Percentiles rank a stretch among this genome's conserved stretches.
phyloP scores from a whole-genome alignment of 192 early-diverging fungal species.

The Lobosporangium transversale region DNA sequence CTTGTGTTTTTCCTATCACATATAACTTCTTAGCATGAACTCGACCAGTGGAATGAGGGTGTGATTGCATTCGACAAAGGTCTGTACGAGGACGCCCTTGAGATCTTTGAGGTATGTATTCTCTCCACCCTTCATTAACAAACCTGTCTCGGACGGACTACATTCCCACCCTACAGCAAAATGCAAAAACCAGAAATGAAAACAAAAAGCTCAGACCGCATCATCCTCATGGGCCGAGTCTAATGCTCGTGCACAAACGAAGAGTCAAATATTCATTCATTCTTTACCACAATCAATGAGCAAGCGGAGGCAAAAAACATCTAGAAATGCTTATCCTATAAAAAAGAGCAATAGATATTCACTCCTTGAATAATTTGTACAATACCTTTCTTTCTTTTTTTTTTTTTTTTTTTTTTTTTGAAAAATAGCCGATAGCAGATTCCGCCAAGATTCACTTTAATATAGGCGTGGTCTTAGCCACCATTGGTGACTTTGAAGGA shows the following conservation, averaged over 20 bases:
- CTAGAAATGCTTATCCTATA: too few species aligned
- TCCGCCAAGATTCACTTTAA: slow-evolving; percentile 97
- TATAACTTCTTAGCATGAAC: slow-evolving; percentile 32
- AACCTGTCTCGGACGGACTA: neutral
- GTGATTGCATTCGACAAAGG: slow-evolving; percentile 79
- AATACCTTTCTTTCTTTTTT: neutral
- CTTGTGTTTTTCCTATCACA: too few species aligned
- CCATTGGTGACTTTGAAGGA: slow-evolving; percentile 75
- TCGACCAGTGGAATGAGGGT: slow-evolving; percentile 64
- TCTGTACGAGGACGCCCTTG: slow-evolving; percentile 74
- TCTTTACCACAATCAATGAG: too few species aligned
- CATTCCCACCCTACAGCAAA: neutral
- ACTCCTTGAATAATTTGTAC: slow-evolving; percentile 5
- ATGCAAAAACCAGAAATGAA: neutral
- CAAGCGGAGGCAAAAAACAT: too few species aligned
- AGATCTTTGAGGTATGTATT: slow-evolving; percentile 70
- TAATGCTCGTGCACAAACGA: too few species aligned
- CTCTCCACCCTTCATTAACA: neutral
- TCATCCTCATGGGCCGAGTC: too few species aligned
- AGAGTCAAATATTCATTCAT: too few species aligned
- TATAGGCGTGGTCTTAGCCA: slow-evolving; percentile 85
- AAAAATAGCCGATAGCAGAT: slow-evolving; percentile 79
- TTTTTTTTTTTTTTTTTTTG: neutral
- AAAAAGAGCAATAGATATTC: slow-evolving; percentile 11
- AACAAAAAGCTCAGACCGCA: too few species aligned